Evolutionary conservation across 2,329 filamentous ascomycete genomes (phyloP).

Genomic region (Metarhizium brunneum): DNA sequence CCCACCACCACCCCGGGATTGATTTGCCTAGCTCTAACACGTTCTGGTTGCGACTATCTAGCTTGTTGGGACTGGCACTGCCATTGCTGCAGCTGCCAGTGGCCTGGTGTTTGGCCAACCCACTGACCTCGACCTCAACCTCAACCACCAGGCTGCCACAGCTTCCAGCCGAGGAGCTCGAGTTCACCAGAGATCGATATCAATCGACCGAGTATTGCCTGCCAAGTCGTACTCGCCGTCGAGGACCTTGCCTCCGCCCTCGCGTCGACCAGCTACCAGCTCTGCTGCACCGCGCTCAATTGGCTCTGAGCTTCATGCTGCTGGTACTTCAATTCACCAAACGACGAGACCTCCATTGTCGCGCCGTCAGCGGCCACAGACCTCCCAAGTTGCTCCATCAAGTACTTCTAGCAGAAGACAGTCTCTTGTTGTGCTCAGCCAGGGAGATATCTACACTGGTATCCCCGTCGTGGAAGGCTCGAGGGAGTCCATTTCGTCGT

Average conservation of each 20-base stretch:
- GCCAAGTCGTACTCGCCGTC: not conserved
- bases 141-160: constrained; percentile 15
- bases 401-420: constrained; percentile 30
- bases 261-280: constrained; percentile 7
- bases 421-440: constrained; percentile 23
- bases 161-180: constrained; percentile 3
- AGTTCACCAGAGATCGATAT: constrained; percentile 21
- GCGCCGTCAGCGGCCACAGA: constrained; percentile 27
- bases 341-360: constrained; percentile 26
- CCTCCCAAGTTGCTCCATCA: constrained; percentile 32
- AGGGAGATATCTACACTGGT: not conserved
- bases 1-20: not conserved
- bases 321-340: constrained; percentile 19
- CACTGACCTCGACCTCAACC: constrained; percentile 33
- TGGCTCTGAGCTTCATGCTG: constrained; percentile 9
- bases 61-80: constrained; percentile 54
- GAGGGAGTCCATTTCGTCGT: constrained; percentile 51
- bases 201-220: constrained; percentile 24
- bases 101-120: constrained; percentile 51
- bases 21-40: constrained; percentile 12
- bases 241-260: constrained; percentile 1
- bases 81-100: constrained; percentile 49
- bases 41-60: constrained; percentile 21
- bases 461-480: constrained; percentile 30
- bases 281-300: not conserved